Evolutionary conservation across 257 asterid species (phyloP), one percentile per base, ranked within the genome.

Genomic region (Solanum appendiculatum): DNA sequence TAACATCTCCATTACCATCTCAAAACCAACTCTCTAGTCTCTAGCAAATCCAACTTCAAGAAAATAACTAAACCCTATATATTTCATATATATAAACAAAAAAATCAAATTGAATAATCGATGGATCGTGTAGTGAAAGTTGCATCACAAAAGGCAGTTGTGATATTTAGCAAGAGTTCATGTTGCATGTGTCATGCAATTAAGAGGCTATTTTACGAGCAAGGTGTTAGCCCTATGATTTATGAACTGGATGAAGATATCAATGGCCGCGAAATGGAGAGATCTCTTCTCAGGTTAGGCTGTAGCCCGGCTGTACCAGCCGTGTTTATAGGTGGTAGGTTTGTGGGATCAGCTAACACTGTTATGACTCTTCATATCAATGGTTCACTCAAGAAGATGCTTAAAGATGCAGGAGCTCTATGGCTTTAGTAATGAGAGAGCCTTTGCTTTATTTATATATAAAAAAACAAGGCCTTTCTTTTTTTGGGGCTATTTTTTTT

Each of bases 131-230:
- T 95, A 48, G 92, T 90, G 6, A 93, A 90, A 70, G 66, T 92
- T 80, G 92, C 92, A 0, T 93, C 98, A 9, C 95, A 93, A 86
- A 93, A 87, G 58, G 98, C 98, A 36, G 96, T 93, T 10, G 97
- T 95, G 93, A 94, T 95, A 31, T 95, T 95, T 89, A 94, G 96
- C 89, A 93, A 94, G 95, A 93, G 95, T 82, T 88, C 97, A 3
- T 95, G 98, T 60, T 95, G 97, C 91, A 94, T 95, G 98, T 95
- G 98, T 89, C 98, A 95, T 86, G 95, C 98, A 27, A 93, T 95
- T 86, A 93, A 93, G 91, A 90, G 95, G 77, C 89, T 95, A 11
- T 95, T 94, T 87, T 91, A 94, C 23, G 96, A 95, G 83, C 97
- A 92, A 91, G 98, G 98, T 0, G 98, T 94, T 86, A 95, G 94